Base-by-base conservation (phyloP, 192 early-diverging fungal genomes). In the Coemansia sp. region DNA sequence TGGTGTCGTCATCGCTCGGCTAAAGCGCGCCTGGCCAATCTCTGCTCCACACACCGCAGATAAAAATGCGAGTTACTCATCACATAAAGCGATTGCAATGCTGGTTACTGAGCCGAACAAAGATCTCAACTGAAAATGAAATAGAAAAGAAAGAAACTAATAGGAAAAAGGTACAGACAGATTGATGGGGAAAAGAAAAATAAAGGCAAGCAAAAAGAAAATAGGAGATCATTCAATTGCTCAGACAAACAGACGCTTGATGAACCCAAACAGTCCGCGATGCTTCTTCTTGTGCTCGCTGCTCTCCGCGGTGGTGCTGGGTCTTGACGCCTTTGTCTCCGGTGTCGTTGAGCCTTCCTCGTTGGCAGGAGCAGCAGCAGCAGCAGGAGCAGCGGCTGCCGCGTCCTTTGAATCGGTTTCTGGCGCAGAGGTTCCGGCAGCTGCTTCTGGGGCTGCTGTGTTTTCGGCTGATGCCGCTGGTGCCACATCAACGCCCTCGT, bases 231-330 rank as follows among this genome's bases (percentile, higher is more conserved):
- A 54, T 43, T 39, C 15, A 65, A 13, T 11, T n/a, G 56, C 8
- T 75, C 59, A 81, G 47, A 68, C 69, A 37, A 76, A 81, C 56
- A 81, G 59, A n/a, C 79, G 73, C 68, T 71, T 81, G 64, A 81
- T 70, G 45, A 81, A 76, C 43, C 74, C 74, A 59, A 74, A 39
- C 50, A 81, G 38, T 3, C 79, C 79, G 40, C 79, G 79, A 49
- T 81, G 69, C 74, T 81, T 81, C 67, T 69, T 75, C 62, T 70
- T 71, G 56, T 49, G 73, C 48, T 67, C 60, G 56, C 57, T 68
- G 56, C 23, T 50, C 9, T 61, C 64, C 7, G 68, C 61, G 38
- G 52, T 49, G 13, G 48, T 43, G 59, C 70, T 75, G 23, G 47
- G 23, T 37, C 63, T 68, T 9, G 63, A 38, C 5, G 64, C 64